Percentiles rank a stretch among this genome's conserved stretches.
Conservation (phyloP, 2,329 filamentous ascomycete species). For the Fonsecaea nubica region DNA sequence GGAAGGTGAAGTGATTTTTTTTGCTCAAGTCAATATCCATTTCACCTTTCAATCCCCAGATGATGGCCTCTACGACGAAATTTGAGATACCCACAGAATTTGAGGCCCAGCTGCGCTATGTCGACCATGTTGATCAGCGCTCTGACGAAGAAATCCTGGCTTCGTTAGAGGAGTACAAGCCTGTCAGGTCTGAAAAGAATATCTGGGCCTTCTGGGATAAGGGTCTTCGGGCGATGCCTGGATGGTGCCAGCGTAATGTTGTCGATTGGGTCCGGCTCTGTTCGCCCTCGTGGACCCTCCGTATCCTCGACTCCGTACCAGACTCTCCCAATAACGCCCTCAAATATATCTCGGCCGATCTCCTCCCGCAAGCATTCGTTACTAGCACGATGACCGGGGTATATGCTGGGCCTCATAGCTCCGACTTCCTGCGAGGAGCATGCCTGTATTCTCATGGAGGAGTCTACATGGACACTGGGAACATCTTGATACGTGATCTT, state of each 20-base stretch:
- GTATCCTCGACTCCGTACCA: slow-evolving; percentile 56
- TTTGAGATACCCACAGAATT: slow-evolving; percentile 36
- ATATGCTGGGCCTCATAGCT: slow-evolving; percentile 62
- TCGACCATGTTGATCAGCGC: slow-evolving; percentile 23
- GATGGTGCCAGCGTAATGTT: slow-evolving; percentile 61
- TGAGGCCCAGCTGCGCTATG: slow-evolving; percentile 21
- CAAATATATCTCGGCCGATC: slow-evolving; percentile 56
- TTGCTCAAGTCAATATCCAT: neutral
- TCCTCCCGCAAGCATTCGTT: slow-evolving; percentile 59
- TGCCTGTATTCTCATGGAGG: slow-evolving; percentile 64
- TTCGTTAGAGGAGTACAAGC: slow-evolving; percentile 25
- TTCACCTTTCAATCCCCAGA: neutral
- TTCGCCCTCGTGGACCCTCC: slow-evolving; percentile 58
- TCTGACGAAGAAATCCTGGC: slow-evolving; percentile 30
- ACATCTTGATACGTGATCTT: slow-evolving; percentile 64
- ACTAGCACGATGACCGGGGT: slow-evolving; percentile 58
- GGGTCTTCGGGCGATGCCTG: slow-evolving; percentile 58
- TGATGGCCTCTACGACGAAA: slow-evolving; percentile 14
- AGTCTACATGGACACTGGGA: slow-evolving; percentile 64
- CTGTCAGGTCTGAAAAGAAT: slow-evolving; percentile 52
- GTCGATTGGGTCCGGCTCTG: slow-evolving; percentile 63
- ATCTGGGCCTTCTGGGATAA: slow-evolving; percentile 66
- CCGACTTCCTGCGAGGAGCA: slow-evolving; percentile 65
- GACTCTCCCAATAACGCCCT: slow-evolving; percentile 57
- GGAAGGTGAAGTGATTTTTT: neutral